These are phyloP conservation scores for Colletotrichum brevisporum DNA, from an alignment of 2,329 filamentous ascomycete genomes.

Conservation along the genomic window DNA sequence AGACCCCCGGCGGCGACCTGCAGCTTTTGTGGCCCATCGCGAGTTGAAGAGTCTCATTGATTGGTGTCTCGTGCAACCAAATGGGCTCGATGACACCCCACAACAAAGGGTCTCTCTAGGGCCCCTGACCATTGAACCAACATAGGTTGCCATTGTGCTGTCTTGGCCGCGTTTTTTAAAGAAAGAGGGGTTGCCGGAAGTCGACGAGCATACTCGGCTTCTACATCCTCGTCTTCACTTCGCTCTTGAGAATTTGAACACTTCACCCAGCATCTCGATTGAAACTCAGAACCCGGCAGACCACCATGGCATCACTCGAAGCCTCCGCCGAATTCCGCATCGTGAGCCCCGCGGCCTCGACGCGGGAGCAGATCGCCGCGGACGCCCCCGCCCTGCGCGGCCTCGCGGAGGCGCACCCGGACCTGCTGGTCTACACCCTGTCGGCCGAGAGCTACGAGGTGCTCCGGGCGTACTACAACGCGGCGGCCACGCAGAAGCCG, in stretches of 20 bases:
- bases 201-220: too few relatives aligned
- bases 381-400: slow-evolving; percentile 19
- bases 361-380: slow-evolving; percentile 14
- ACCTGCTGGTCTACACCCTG: slow-evolving; percentile 19
- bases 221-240: not conserved
- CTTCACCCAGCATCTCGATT: too few relatives aligned
- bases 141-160: too few relatives aligned
- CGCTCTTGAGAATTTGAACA: too few relatives aligned
- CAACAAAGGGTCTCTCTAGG: not conserved
- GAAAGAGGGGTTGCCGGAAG: too few relatives aligned
- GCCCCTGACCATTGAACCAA: not conserved
- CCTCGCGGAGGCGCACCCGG: slow-evolving; percentile 1
- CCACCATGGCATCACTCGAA: slow-evolving; percentile 22
- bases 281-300: not conserved
- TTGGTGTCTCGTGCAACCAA: not conserved
- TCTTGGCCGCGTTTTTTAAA: too few relatives aligned
- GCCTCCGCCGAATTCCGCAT: slow-evolving; percentile 26
- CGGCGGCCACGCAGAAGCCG: slow-evolving; percentile 14
- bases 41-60: not conserved
- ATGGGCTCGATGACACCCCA: not conserved
- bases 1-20: slow-evolving; percentile 3
- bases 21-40: not conserved
- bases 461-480: slow-evolving; percentile 21
- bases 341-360: slow-evolving; percentile 15
- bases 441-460: slow-evolving; percentile 23